These are phyloP conservation scores for Protostelium mycophagum DNA, from an alignment of 78 protist genomes.

Conservation along the genomic window DNA sequence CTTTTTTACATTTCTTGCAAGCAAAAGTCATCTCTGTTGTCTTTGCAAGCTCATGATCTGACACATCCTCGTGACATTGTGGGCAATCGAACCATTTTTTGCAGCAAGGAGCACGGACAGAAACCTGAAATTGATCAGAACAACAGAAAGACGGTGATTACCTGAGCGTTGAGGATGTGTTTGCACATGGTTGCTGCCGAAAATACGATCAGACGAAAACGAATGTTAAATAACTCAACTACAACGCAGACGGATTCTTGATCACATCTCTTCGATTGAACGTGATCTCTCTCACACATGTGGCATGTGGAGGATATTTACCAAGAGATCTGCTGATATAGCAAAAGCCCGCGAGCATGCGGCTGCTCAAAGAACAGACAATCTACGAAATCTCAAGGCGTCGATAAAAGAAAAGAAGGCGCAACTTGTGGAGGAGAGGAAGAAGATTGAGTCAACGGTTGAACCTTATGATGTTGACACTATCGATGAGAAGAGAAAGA, in stretches of 20 bases:
- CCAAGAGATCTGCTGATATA: neutral
- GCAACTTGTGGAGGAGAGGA: neutral
- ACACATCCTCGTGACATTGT: slow-evolving; percentile 76
- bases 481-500: neutral
- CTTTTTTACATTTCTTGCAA: slow-evolving; percentile 86
- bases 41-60: slow-evolving; percentile 56
- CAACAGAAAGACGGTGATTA: neutral
- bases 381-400: too few species aligned
- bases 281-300: too few species aligned
- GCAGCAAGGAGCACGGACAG: slow-evolving; percentile 82
- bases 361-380: neutral
- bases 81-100: slow-evolving; percentile 84
- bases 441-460: neutral
- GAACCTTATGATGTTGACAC: neutral
- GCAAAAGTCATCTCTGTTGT: slow-evolving; percentile 64
- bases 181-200: neutral
- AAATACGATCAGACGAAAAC: too few species aligned
- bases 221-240: too few species aligned
- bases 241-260: too few species aligned
- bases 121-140: slow-evolving; percentile 17
- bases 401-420: neutral
- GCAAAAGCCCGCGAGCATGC: neutral
- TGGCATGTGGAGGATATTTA: neutral
- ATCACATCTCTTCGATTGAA: too few species aligned
- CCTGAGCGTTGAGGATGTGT: slow-evolving; percentile 65